Base-by-base conservation (phyloP, 2,329 filamentous ascomycete genomes). In the Cladophialophora carrionii region DNA sequence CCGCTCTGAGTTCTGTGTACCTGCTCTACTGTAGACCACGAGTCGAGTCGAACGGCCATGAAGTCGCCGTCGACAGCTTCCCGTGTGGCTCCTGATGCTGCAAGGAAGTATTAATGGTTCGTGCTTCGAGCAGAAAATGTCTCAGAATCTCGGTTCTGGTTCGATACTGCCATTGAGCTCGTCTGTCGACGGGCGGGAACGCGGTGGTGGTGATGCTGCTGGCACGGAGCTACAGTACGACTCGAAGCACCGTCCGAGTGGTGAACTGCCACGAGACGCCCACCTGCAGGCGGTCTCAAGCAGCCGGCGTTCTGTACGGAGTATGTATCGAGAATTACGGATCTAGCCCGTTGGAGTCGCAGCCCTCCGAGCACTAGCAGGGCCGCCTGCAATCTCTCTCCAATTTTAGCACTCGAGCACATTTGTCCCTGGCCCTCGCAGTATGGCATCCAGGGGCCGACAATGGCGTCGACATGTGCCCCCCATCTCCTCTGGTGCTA, bases 361-460 rank as follows among this genome's bases (percentile, higher is more conserved):
- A 8, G n/a, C 10, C n/a, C 29, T 63, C 61, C 61, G 61, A 63
- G 32, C 53, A 46, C 61, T 63, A 63, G 61, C 49, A 61, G 46
- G 58, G 48, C 37, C 24, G 9, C 3, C 20, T 20, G 54, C 54
- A 41, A n/a, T 54, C 26, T 34, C 26, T 34, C 22, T 31, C 59
- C 59, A 61, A 37, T 61, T 61, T 57, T 62, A 57, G 60, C 29
- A 31, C 14, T 20, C n/a, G 3, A 4, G 31, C 22, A 26, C 24
- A 4, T 10, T 10, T 5, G 34, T 43, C 10, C 17, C 32, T 32
- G n/a, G 31, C 9, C 9, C 24, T 12, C n/a, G n/a, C 48, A 52
- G 12, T 6, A 14, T 9, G 41, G 41, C 12, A n/a, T 26, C 48
- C 24, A 29, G 48, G 24, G 10, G 2, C 14, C 12, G 7, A 14